phyloP scores from a whole-genome alignment of 768 basidiomycete genomes.

The Suillus ampliporus region DNA sequence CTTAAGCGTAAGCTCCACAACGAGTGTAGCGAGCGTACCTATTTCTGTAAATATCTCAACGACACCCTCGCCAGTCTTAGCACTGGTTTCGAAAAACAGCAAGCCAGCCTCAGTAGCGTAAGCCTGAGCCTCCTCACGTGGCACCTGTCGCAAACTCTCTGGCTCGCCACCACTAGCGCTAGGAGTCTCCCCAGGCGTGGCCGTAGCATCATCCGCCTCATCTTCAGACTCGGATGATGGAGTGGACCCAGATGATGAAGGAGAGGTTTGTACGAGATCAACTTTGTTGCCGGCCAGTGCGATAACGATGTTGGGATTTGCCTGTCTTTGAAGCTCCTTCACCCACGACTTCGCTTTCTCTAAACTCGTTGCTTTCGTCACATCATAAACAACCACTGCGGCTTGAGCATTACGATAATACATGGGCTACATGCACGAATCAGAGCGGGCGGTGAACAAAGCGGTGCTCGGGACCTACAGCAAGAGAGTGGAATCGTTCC shows the following conservation, averaged over 20 bases:
- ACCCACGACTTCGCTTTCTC: slow-evolving; percentile 99
- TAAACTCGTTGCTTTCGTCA: slow-evolving; percentile 93
- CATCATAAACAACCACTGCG: slow-evolving; percentile 97
- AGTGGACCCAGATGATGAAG: slow-evolving; percentile 52
- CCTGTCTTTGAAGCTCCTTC: slow-evolving; percentile 97
- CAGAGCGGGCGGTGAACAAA: slow-evolving; percentile 13
- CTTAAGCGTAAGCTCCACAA: neutral
- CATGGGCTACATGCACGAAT: slow-evolving; percentile 72
- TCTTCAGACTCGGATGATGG: slow-evolving; percentile 77
- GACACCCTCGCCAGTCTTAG: slow-evolving; percentile 95
- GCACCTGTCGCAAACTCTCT: slow-evolving; percentile 86
- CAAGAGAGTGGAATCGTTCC: slow-evolving; percentile 97
- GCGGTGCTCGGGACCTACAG: slow-evolving; percentile 56
- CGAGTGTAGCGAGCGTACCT: slow-evolving; percentile 55
- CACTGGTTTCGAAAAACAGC: slow-evolving; percentile 96
- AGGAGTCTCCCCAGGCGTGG: slow-evolving; percentile 75
- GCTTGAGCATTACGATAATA: slow-evolving; percentile 99
- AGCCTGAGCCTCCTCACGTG: slow-evolving; percentile 92
- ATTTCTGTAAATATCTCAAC: slow-evolving; percentile 99
- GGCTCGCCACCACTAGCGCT: slow-evolving; percentile 57
- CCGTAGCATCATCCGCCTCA: slow-evolving; percentile 92
- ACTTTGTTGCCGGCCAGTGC: slow-evolving; percentile 98
- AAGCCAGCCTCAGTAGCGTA: slow-evolving; percentile 95
- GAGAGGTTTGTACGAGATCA: slow-evolving; percentile 78
- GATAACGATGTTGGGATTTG: slow-evolving; percentile 99